Evolutionary conservation across 169 alveolate genomes (phyloP), one percentile per base, ranked within the genome.

Genomic region (Besnoitia besnoiti): DNA sequence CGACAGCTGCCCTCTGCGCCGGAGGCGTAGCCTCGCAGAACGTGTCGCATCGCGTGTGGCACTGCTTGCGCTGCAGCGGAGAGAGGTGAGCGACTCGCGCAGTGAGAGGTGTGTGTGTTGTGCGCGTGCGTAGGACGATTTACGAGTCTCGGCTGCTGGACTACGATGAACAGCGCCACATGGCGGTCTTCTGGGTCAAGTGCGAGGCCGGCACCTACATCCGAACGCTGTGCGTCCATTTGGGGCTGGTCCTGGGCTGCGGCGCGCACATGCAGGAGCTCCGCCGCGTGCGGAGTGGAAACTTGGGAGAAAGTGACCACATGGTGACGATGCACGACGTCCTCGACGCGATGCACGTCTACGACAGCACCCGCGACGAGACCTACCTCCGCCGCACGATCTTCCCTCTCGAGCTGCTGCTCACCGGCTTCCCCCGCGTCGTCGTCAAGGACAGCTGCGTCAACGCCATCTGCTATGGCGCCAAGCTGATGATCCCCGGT

Each of bases 201-300:
- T 99, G 99, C 92, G 99, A 99, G 96, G 99, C 99, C 30, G 99
- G 99, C 16, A 99, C 99, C 42, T 99, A 99, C 96, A 99, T 99
- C 77, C 97, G 99, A 82, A 99, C 99, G 39, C 96, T 99, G 94
- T 99, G 99, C 95, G 99, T 99, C 50, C 99, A 99, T 95, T 94
- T 99, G 96, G 99, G 99, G 49, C 96, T 99, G 84, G 95, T 99
- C 61, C 96, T 99, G 80, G 99, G 99, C 80, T 98, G 97, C 76
- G 99, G 99, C 21, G 99, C 99, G 21, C 99, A 99, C 95, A 99
- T 99, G 99, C 99, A 99, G 97, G 99, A 99, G 96, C 98, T 99
- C 77, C 97, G 99, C 94, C 97, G 99, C 92, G 99, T 99, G 33
- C 96, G 99, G 91, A 98, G 99, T 27, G 96, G 92, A n/a, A 89